Conservation (phyloP, 2,329 filamentous ascomycete genomes). For the Acephala macrosclerotiorum region DNA sequence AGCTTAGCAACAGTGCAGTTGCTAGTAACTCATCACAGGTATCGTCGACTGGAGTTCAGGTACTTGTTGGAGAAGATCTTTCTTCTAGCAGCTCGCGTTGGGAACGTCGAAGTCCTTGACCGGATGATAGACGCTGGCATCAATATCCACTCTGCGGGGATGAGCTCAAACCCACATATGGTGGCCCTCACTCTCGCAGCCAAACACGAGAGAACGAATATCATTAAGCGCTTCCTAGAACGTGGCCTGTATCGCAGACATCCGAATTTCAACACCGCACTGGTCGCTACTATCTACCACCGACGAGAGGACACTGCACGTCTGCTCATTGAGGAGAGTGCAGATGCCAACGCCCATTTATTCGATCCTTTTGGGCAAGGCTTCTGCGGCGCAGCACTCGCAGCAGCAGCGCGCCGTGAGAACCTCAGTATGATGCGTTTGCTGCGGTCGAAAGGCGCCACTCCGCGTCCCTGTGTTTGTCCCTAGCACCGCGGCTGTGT, state of each 20-base stretch:
- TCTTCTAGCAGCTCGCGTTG: neutral
- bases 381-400: neutral
- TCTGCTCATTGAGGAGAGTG: neutral
- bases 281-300: neutral
- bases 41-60: neutral
- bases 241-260: neutral
- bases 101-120: neutral
- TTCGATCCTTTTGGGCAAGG: neutral
- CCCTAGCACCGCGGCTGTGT: too few species aligned
- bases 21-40: neutral
- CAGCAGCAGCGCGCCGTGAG: neutral
- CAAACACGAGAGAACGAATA: neutral
- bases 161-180: neutral
- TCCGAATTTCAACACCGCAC: neutral
- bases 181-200: neutral
- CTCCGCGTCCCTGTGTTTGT: too few species aligned
- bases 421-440: neutral
- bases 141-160: neutral
- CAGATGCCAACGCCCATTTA: neutral
- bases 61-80: neutral
- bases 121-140: neutral
- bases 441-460: too few species aligned
- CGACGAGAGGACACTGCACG: neutral
- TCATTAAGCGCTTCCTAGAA: neutral
- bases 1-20: neutral